A percentile compares a stretch with the other conserved stretches of the same genome.
These are phyloP conservation scores for Plasmodium cynomolgi DNA, from an alignment of 169 alveolate genomes.

Conservation along the genomic window DNA sequence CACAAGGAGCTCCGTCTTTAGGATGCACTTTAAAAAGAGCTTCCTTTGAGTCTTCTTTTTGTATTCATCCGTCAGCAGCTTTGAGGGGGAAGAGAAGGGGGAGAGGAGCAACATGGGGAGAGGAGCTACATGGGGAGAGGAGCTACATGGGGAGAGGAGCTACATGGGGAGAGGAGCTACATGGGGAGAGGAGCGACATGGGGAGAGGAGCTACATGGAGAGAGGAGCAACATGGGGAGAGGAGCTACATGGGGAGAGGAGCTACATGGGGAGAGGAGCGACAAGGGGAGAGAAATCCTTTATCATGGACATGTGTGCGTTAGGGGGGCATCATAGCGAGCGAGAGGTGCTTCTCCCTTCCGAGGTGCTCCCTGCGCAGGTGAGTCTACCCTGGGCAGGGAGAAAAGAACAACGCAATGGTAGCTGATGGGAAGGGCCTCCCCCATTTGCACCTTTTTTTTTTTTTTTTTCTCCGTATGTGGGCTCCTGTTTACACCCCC, in stretches of 20 bases:
- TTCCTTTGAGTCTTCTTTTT: constrained; percentile 12
- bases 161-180: not conserved
- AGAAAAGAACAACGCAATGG: not conserved
- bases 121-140: not conserved
- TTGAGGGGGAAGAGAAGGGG: not conserved
- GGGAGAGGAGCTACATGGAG: not conserved
- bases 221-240: not conserved
- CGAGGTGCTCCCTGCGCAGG: not conserved
- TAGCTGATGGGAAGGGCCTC: not conserved
- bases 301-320: not conserved
- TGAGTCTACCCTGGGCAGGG: not conserved
- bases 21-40: constrained; percentile 16
- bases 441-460: not conserved
- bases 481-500: not conserved
- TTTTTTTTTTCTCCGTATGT: no score
- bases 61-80: constrained; percentile 30
- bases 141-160: not conserved
- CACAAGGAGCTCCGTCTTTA: constrained; percentile 25
- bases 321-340: not conserved
- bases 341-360: not conserved
- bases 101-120: not conserved
- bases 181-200: no score
- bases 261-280: not conserved
- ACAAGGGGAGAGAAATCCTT: not conserved
- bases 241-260: not conserved